Percentiles rank a stretch among this genome's conserved stretches.
Evolutionary conservation across 192 early-diverging fungal species (phyloP).

Genomic region (Chytriomyces hyalinus): DNA sequence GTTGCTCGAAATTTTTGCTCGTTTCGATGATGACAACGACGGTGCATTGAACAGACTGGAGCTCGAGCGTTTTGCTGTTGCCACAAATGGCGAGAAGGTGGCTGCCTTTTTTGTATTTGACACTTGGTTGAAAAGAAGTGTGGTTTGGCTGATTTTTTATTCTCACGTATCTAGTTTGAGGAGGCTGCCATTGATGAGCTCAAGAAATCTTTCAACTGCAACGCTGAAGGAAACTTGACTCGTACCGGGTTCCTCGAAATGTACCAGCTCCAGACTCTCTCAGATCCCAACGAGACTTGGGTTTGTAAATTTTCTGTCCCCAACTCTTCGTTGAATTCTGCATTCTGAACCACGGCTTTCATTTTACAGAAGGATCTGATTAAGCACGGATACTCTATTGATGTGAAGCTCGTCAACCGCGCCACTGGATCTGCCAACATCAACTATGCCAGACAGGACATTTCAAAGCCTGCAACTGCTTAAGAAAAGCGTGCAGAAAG

Average conservation of each 20-base stretch:
- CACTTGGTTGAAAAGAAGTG: not conserved
- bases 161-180: slow-evolving; percentile 38
- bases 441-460: slow-evolving; percentile 4
- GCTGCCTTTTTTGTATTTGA: slow-evolving; percentile 2
- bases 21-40: slow-evolving; percentile 67
- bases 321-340: not conserved
- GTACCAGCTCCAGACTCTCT: slow-evolving; percentile 62
- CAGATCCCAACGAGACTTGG: slow-evolving; percentile 40
- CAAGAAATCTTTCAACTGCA: slow-evolving; percentile 66
- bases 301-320: slow-evolving; percentile 3
- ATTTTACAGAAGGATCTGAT: slow-evolving; percentile 35
- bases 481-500: not conserved
- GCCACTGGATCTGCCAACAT: slow-evolving; percentile 22
- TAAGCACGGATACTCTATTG: slow-evolving; percentile 42
- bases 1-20: slow-evolving; percentile 65
- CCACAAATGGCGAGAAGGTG: slow-evolving; percentile 65
- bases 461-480: not conserved
- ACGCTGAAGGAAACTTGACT: slow-evolving; percentile 66
- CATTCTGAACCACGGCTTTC: not conserved
- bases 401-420: slow-evolving; percentile 28
- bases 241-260: slow-evolving; percentile 79
- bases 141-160: not conserved
- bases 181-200: slow-evolving; percentile 64
- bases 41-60: slow-evolving; percentile 58
- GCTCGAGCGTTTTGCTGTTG: slow-evolving; percentile 60